Evolutionary conservation across 1,284 basidiomycete genomes (phyloP), one percentile per base, ranked within the genome.

Genomic region (Microbotryum lychnidis-dioicae): DNA sequence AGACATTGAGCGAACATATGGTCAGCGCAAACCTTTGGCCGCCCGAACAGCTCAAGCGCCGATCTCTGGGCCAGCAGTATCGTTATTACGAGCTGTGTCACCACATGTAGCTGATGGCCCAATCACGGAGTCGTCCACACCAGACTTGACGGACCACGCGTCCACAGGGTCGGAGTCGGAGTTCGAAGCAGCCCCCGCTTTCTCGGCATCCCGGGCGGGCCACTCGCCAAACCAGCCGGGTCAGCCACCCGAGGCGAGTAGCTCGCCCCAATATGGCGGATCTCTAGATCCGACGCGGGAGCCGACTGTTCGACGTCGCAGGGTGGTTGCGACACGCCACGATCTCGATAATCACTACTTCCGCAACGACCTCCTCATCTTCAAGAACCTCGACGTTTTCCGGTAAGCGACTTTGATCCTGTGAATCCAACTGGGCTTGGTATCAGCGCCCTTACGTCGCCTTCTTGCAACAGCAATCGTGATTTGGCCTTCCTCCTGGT

Each of bases 1-100:
- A 93, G 90, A 97, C 74, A 97, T 97, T 64, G 90, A 94, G 72
- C 82, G 91, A 14, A 86, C 87, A 62, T 97, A 97, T 70, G 78
- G 78, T 6, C 83, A 89, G 69, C 86, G 84, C 68, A 91, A 93
- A 74, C 84, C 85, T 1, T 84, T 97, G 42, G 89, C 88, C 0
- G 83, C 85, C 59, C 85, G 91, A 5, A 68, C 58, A 53, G 23
- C 56, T 25, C 50, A 42, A 12, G 54, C 27, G 23, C 44, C 20
- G 54, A 3, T 29, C 21, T 23, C 46, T 10, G 23, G 12, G 9
- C 21, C 29, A 27, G 23, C 10, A 33, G 18, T 14, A 9, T 59
- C 62, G 4, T 44, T 63, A 3, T n/a, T 18, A 50, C 33, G 44
- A 10, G 51, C n/a, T n/a, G 21, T 56, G n/a, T 18, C 31, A 54